Conservation (phyloP, 495 filamentous ascomycete species). For the Cladorrhinum samala region DNA sequence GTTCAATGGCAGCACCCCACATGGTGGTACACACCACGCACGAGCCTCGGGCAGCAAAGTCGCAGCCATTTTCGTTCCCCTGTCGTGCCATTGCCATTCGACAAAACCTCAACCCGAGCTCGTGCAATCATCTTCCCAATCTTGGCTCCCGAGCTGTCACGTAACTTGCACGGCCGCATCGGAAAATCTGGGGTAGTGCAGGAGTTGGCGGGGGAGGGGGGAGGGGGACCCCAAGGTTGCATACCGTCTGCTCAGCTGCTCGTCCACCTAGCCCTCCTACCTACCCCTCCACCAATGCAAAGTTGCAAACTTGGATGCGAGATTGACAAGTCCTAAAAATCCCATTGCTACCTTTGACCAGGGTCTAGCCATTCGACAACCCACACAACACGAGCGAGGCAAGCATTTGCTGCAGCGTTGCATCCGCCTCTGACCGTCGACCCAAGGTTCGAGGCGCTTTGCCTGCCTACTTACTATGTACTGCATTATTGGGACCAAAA, state of each 20-base stretch:
- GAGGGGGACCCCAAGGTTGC: neutral
- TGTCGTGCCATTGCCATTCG: too few relatives aligned
- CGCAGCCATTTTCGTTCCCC: too few relatives aligned
- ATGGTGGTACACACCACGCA: too few relatives aligned
- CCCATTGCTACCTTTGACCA: slow-evolving; percentile 6
- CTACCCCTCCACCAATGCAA: neutral
- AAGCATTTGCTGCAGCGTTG: slow-evolving; percentile 11
- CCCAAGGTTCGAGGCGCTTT: slow-evolving; percentile 1
- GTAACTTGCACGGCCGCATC: neutral
- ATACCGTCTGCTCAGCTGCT: slow-evolving; percentile 2
- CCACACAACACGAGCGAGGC: neutral
- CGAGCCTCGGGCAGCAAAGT: too few relatives aligned
- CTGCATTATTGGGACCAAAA: too few relatives aligned
- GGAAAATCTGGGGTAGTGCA: neutral
- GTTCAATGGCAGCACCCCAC: too few relatives aligned
- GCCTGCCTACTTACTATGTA: slow-evolving; percentile 5
- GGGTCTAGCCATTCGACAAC: neutral
- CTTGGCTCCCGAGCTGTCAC: too few relatives aligned
- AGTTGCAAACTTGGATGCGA: too few relatives aligned
- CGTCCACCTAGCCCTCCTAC: neutral
- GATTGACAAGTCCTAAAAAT: too few relatives aligned
- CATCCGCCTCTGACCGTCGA: slow-evolving; percentile 5
- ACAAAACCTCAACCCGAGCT: too few relatives aligned
- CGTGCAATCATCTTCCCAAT: too few relatives aligned
- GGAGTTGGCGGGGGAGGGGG: too few relatives aligned